These are phyloP conservation scores for Shiraia sp. DNA, from an alignment of 2,329 filamentous ascomycete genomes.

Conservation along the genomic window DNA sequence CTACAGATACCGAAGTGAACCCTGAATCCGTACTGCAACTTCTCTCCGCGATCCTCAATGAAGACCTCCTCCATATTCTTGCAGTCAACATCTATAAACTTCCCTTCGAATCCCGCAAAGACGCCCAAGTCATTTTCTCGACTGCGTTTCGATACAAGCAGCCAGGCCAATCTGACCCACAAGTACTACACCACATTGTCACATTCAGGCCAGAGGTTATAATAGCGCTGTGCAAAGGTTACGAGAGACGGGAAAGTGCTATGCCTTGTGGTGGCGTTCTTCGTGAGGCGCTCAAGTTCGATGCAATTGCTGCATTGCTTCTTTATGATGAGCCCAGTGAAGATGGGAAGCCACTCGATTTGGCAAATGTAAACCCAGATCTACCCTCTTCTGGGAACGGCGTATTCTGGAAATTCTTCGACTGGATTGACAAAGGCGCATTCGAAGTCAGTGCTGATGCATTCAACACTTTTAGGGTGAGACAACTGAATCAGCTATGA, in stretches of 20 bases:
- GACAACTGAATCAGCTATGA: neutral
- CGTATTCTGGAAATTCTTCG: constrained; percentile 95
- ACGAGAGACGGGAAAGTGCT: constrained; percentile 87
- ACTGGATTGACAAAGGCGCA: constrained; percentile 94
- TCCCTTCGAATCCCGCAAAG: constrained; percentile 94
- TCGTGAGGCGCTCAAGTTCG: constrained; percentile 86
- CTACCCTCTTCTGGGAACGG: constrained; percentile 76
- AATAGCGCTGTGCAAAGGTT: constrained; percentile 84
- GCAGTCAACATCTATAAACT: constrained; percentile 81
- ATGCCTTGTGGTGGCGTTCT: constrained; percentile 89
- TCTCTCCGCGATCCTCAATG: constrained; percentile 80
- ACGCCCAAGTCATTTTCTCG: constrained; percentile 93
- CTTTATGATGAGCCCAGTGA: constrained; percentile 85
- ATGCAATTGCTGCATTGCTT: constrained; percentile 87
- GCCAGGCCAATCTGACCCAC: constrained; percentile 71
- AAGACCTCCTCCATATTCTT: constrained; percentile 84
- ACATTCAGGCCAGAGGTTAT: constrained; percentile 85
- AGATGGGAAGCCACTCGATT: constrained; percentile 73
- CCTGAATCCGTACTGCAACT: constrained; percentile 88
- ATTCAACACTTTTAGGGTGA: constrained; percentile 92
- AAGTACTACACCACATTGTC: constrained; percentile 86
- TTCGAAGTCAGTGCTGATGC: constrained; percentile 98
- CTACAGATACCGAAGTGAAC: constrained; percentile 77
- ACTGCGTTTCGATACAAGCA: constrained; percentile 91
- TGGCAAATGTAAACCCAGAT: constrained; percentile 77